These are phyloP conservation scores for Melastoma candidum DNA, from an alignment of 441 rosid species.

Conservation along the genomic window DNA sequence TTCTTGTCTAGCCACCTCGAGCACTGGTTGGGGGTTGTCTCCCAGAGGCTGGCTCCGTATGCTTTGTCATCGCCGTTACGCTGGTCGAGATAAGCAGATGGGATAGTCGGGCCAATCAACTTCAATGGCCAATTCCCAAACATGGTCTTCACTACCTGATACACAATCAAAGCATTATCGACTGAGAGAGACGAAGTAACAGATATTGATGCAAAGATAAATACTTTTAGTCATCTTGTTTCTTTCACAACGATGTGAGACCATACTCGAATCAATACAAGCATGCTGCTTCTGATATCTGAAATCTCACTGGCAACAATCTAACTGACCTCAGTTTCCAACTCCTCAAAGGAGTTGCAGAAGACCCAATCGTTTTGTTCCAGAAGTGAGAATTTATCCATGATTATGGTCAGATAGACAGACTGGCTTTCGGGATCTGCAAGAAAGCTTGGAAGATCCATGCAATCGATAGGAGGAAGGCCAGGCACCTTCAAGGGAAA, in stretches of 20 bases:
- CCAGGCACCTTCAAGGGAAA: slow-evolving; percentile 31
- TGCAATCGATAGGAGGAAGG: slow-evolving; percentile 34
- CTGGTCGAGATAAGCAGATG: slow-evolving; percentile 47
- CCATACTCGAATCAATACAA: not conserved
- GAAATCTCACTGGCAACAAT: not conserved
- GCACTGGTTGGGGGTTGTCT: slow-evolving; percentile 43
- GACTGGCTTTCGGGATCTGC: slow-evolving; percentile 32
- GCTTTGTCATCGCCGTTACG: slow-evolving; percentile 37
- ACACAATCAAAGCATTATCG: slow-evolving; percentile 1
- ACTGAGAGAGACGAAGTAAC: not conserved
- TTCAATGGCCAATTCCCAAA: slow-evolving; percentile 43
- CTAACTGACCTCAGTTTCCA: slow-evolving; percentile 37
- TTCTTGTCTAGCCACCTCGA: slow-evolving; percentile 47
- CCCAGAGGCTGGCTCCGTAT: slow-evolving; percentile 60
- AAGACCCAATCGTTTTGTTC: slow-evolving; percentile 51
- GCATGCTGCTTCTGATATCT: not conserved
- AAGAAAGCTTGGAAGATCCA: slow-evolving; percentile 47
- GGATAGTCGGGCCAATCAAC: slow-evolving; percentile 70
- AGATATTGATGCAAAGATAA: no score
- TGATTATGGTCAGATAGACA: slow-evolving; percentile 42
- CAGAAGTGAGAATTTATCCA: slow-evolving; percentile 40
- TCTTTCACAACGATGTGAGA: not conserved
- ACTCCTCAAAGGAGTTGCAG: slow-evolving; percentile 39
- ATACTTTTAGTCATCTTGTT: no score
- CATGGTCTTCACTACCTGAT: slow-evolving; percentile 32